Conservation (phyloP, 805 yeast genomes). For the Teunomyces gatunensis region DNA sequence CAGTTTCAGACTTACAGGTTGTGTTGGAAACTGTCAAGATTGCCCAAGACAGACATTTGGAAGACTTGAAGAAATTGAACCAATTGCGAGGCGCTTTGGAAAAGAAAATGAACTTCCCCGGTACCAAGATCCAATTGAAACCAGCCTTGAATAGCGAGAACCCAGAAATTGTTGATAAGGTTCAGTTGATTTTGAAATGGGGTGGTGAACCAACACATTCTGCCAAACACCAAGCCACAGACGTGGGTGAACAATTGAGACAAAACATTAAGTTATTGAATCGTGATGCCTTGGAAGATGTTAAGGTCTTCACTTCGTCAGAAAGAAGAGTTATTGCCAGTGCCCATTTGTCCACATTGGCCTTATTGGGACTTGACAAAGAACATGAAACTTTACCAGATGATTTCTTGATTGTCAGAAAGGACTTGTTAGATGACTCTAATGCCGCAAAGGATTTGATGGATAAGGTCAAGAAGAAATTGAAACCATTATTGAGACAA, state of each 20-base stretch:
- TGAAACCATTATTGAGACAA: conserved; percentile 89
- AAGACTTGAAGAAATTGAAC: conserved; percentile 72
- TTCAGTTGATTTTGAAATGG: conserved; percentile 95
- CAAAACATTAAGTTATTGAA: conserved; percentile 87
- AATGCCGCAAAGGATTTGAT: conserved; percentile 97
- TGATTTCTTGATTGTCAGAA: conserved; percentile 76
- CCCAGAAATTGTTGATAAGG: conserved; percentile 79
- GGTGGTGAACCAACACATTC: conserved; percentile 99
- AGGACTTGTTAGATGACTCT: conserved; percentile 90
- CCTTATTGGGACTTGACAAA: conserved; percentile 67
- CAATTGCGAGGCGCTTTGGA: conserved; percentile 81
- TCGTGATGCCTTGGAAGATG: conserved; percentile 78
- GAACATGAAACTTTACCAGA: conserved; percentile 54
- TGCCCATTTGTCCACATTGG: conserved; percentile 82
- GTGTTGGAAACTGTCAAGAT: conserved; percentile 80
- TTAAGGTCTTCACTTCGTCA: conserved; percentile 83
- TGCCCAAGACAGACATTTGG: conserved; percentile 77
- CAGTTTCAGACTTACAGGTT: conserved; percentile 78
- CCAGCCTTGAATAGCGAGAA: conserved; percentile 69
- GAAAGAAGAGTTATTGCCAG: conserved; percentile 94
- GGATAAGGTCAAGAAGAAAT: conserved; percentile 96
- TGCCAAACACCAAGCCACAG: conserved; percentile 90
- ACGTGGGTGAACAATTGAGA: conserved; percentile 92
- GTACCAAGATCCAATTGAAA: conserved; percentile 93
- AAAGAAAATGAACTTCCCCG: conserved; percentile 87